These are phyloP conservation scores for Spatholobus suberectus DNA, from an alignment of 306 rosid genomes.

Conservation along the genomic window DNA sequence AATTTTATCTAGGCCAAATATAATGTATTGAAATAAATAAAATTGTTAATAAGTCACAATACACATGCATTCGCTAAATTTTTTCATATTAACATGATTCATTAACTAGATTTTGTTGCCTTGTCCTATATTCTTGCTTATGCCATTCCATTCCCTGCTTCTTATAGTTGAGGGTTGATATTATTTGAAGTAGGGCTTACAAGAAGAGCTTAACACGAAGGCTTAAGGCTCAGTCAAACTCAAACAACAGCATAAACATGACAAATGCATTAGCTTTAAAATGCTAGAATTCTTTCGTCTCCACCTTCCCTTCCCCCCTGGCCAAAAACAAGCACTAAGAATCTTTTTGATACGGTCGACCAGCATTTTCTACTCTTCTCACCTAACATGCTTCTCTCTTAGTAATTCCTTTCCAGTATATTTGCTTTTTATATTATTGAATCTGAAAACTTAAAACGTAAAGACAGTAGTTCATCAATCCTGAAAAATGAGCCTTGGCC, in stretches of 20 bases:
- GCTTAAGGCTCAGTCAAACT: not conserved
- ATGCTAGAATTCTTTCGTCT: not conserved
- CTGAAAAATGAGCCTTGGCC: not conserved
- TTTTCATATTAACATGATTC: not conserved
- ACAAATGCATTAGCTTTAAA: not conserved
- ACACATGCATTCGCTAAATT: not conserved
- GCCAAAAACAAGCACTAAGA: no score
- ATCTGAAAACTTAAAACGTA: not conserved
- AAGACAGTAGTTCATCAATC: not conserved
- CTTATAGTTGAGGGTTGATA: not conserved
- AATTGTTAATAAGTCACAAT: not conserved
- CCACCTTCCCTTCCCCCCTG: no score
- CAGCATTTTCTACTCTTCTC: not conserved
- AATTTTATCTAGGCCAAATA: not conserved
- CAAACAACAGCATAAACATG: not conserved
- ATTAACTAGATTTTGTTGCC: not conserved
- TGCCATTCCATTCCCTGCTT: not conserved
- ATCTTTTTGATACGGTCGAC: not conserved
- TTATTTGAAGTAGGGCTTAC: not conserved
- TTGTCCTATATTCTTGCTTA: not conserved
- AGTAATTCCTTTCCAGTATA: not conserved
- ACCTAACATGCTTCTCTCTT: not conserved
- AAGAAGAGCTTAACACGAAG: not conserved
- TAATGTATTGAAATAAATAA: conserved; percentile 2
- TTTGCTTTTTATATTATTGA: not conserved